Conservation (phyloP, 257 asterid species). For the Fraxinus pennsylvanica region DNA sequence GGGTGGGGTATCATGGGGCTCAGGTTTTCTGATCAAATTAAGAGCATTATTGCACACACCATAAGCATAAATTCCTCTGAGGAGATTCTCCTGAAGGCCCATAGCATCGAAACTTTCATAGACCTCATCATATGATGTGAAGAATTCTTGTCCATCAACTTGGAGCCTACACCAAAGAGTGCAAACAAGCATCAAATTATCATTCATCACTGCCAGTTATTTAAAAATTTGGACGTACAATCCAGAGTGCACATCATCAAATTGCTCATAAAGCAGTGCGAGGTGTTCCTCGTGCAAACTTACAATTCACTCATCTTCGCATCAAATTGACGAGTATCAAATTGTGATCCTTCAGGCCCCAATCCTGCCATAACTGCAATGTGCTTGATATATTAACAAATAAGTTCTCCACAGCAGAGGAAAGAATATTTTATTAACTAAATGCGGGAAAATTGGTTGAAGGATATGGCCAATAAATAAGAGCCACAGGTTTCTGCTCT, state of each 20-base stretch:
- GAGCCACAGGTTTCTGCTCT: background rate
- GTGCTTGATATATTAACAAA: slow-evolving; percentile 8
- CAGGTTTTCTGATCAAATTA: too few species aligned
- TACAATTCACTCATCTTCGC: slow-evolving; percentile 67
- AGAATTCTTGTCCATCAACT: slow-evolving; percentile 54
- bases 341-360: slow-evolving; percentile 72
- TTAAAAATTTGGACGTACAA: background rate
- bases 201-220: background rate
- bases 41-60: slow-evolving; percentile 34
- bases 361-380: slow-evolving; percentile 69
- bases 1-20: too few species aligned
- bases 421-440: background rate
- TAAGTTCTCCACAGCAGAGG: background rate
- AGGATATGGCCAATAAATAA: background rate
- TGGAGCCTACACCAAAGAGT: slow-evolving; percentile 41
- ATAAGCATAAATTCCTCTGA: slow-evolving; percentile 65
- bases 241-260: background rate
- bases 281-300: slow-evolving; percentile 20
- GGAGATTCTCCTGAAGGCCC: slow-evolving; percentile 60
- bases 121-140: slow-evolving; percentile 59
- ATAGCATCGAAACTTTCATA: slow-evolving; percentile 54
- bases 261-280: background rate
- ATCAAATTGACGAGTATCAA: slow-evolving; percentile 65
- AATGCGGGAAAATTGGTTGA: background rate
- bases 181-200: background rate